Evolutionary conservation across 2,329 filamentous ascomycete species (phyloP).

Genomic region (Emergomyces africanus): DNA sequence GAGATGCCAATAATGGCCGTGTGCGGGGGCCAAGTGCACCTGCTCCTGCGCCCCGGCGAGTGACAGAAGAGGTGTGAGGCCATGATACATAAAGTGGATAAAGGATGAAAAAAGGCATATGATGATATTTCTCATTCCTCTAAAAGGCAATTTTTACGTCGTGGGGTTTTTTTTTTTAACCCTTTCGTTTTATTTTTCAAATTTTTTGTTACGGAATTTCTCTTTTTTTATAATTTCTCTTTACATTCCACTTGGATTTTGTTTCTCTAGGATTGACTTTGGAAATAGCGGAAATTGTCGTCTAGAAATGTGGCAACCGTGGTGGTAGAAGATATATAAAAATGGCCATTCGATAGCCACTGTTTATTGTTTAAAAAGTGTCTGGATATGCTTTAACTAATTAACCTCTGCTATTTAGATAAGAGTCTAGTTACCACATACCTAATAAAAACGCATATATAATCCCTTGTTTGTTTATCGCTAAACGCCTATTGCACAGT

Average conservation of each 20-base stretch:
- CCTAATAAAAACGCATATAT: background rate
- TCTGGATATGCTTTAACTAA: background rate
- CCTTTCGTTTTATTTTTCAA: background rate
- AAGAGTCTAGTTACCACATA: background rate
- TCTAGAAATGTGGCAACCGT: background rate
- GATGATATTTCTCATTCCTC: background rate
- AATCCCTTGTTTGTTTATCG: background rate
- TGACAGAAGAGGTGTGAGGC: constrained; percentile 3
- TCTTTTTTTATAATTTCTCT: background rate
- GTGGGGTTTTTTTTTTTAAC: background rate
- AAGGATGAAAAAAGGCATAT: background rate
- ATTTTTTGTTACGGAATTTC: background rate
- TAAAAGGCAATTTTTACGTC: too few species aligned
- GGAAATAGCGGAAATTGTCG: background rate
- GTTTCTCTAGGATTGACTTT: background rate
- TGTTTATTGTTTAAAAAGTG: background rate
- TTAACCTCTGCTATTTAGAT: background rate
- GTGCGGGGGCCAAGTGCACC: background rate
- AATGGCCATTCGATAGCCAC: background rate
- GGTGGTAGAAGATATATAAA: background rate
- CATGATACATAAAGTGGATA: background rate
- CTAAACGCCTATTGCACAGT: too few species aligned
- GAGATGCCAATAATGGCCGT: background rate
- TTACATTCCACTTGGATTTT: background rate
- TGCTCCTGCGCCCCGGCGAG: background rate